Evolutionary conservation across 108 stramenopile genomes (phyloP).

Genomic region (Nitzschia inconspicua): DNA sequence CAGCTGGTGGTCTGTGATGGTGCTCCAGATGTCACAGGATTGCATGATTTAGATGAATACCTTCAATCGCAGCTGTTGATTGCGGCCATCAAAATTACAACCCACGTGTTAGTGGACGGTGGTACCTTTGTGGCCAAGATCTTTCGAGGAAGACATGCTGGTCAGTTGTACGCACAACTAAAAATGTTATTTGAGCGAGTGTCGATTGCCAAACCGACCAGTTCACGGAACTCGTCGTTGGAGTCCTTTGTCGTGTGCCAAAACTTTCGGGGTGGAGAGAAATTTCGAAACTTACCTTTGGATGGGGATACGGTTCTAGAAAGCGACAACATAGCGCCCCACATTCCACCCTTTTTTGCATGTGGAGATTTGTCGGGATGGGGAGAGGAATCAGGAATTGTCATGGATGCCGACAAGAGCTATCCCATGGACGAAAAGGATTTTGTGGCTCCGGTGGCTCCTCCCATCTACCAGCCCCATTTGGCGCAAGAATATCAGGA

Average conservation of each 20-base stretch:
- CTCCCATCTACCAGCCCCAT: conserved; percentile 76
- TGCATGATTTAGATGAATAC: conserved; percentile 91
- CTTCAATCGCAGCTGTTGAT: conserved; percentile 91
- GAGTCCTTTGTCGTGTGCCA: conserved; percentile 93
- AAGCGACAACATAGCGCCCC: neutral
- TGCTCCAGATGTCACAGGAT: conserved; percentile 97
- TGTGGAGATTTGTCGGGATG: conserved; percentile 64
- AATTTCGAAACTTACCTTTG: conserved; percentile 23
- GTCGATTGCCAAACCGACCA: conserved; percentile 82
- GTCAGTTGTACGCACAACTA: conserved; percentile 90
- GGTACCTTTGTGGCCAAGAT: conserved; percentile 99
- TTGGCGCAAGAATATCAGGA: too few species aligned
- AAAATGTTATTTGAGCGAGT: conserved; percentile 84
- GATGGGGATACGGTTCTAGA: conserved; percentile 28
- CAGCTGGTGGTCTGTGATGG: conserved; percentile 98
- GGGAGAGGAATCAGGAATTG: conserved; percentile 25
- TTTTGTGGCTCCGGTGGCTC: conserved; percentile 53
- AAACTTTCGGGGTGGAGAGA: conserved; percentile 13
- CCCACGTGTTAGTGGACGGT: conserved; percentile 74
- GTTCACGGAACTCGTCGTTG: conserved; percentile 82
- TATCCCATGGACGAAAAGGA: conserved; percentile 62
- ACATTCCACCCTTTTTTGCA: conserved; percentile 69
- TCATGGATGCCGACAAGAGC: conserved; percentile 82
- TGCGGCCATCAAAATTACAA: conserved; percentile 91
- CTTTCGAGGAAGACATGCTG: conserved; percentile 91